Conservation (phyloP, 352 stramenopile genomes). For the Pythium rhizo-oryzae region DNA sequence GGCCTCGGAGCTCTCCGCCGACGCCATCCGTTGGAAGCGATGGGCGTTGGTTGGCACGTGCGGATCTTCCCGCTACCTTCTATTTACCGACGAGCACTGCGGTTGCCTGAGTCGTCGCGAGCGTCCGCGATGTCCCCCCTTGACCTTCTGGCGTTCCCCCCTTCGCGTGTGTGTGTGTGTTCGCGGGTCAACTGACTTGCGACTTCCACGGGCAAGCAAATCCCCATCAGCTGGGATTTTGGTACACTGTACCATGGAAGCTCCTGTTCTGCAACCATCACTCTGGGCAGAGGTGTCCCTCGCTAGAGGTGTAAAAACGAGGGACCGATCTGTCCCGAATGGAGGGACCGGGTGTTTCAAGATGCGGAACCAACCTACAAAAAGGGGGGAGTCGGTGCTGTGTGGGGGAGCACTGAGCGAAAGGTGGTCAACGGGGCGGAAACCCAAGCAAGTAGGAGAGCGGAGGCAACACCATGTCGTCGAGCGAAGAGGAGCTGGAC, state of each 20-base stretch:
- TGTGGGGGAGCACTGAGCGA: slow-evolving; percentile 15
- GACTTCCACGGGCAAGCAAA: slow-evolving; percentile 11
- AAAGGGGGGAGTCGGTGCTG: slow-evolving; percentile 1
- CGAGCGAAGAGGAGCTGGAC: slow-evolving; percentile 84
- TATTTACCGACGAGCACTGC: neutral
- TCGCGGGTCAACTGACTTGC: slow-evolving; percentile 31
- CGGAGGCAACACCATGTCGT: slow-evolving; percentile 59
- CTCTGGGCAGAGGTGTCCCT: neutral
- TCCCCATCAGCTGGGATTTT: slow-evolving; percentile 4
- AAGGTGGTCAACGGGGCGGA: slow-evolving; percentile 23
- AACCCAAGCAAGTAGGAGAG: slow-evolving; percentile 7
- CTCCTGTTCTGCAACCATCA: slow-evolving; percentile 25
- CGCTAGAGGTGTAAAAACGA: neutral
- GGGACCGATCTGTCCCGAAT: slow-evolving; percentile 18
- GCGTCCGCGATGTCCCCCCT: too few species aligned
- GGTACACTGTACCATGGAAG: slow-evolving; percentile 24
- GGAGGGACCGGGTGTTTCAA: slow-evolving; percentile 25
- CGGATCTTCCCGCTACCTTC: too few species aligned
- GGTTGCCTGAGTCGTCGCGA: neutral
- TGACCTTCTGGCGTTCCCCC: neutral
- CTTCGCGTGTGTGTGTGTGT: neutral
- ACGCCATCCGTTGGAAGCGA: slow-evolving; percentile 15
- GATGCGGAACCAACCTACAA: slow-evolving; percentile 21
- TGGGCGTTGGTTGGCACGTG: too few species aligned
- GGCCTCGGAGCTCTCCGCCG: slow-evolving; percentile 14